Evolutionary conservation across 306 rosid genomes (phyloP).

Genomic region (Dryas drummondii): DNA sequence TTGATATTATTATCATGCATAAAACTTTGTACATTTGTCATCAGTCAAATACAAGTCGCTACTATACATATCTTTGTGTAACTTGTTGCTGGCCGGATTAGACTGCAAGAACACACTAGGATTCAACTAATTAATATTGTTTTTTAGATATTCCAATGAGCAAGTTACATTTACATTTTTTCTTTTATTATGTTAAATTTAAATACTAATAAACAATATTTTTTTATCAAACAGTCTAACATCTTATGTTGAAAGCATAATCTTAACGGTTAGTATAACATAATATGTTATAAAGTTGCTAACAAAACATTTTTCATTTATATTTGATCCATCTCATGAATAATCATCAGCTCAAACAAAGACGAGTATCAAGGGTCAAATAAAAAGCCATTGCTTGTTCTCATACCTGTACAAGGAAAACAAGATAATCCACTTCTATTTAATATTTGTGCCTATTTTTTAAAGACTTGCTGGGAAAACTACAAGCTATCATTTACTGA

Average conservation of each 20-base stretch:
- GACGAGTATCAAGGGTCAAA: neutral
- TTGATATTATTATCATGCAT: neutral
- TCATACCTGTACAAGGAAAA: neutral
- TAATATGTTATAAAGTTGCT: too few species aligned
- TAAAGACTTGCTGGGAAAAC: neutral
- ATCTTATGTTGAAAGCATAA: too few species aligned
- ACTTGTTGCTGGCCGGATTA: constrained; percentile 15
- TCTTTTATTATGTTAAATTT: neutral
- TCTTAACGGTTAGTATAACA: too few species aligned
- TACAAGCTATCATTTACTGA: too few species aligned
- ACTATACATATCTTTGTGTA: neutral
- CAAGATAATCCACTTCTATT: neutral
- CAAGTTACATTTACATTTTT: neutral
- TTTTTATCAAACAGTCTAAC: too few species aligned
- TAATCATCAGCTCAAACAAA: neutral
- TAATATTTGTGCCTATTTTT: neutral
- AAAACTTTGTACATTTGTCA: neutral
- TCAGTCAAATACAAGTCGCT: neutral
- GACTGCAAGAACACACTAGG: neutral
- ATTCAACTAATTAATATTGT: neutral
- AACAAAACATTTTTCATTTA: too few species aligned
- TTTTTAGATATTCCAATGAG: neutral
- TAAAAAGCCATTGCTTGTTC: constrained; percentile 4
- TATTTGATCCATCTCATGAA: neutral
- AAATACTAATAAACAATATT: too few species aligned